Conservation (phyloP, 2,329 filamentous ascomycete genomes). For the Daldinia sp. region DNA sequence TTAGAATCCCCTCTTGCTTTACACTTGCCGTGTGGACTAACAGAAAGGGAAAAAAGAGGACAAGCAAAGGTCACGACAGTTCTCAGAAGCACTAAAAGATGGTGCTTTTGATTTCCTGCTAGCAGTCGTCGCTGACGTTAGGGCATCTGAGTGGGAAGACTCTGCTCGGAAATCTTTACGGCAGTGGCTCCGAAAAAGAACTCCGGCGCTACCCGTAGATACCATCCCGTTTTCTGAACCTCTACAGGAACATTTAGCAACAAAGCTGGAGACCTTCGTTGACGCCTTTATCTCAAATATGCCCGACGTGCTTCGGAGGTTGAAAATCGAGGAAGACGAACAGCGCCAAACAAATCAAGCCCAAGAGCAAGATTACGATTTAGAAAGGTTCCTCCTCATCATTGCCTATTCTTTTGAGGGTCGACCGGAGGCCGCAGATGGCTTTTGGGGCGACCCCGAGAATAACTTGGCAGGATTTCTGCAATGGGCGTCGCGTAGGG, state of each 20-base stretch:
- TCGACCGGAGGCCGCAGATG: conserved; percentile 83
- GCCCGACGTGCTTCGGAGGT: conserved; percentile 87
- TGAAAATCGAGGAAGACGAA: conserved; percentile 91
- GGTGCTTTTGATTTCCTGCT: conserved; percentile 94
- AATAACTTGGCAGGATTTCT: conserved; percentile 95
- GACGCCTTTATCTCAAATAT: conserved; percentile 96
- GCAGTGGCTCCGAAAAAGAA: conserved; percentile 84
- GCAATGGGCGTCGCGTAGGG: conserved; percentile 94
- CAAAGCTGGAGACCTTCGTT: conserved; percentile 86
- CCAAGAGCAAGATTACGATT: conserved; percentile 76
- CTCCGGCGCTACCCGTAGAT: conserved; percentile 75
- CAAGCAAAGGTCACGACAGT: conserved; percentile 76
- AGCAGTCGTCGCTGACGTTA: conserved; percentile 84
- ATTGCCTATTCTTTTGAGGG: conserved; percentile 93
- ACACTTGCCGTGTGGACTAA: conserved; percentile 42
- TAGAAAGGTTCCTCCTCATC: conserved; percentile 92
- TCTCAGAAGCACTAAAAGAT: conserved; percentile 83
- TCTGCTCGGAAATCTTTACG: conserved; percentile 86
- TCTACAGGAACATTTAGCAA: conserved; percentile 80
- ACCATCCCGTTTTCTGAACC: conserved; percentile 75
- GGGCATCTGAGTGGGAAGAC: conserved; percentile 86
- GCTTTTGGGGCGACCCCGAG: conserved; percentile 93
- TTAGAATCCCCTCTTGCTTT: conserved; percentile 48
- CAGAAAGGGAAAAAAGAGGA: conserved; percentile 66
- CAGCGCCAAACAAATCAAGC: conserved; percentile 76